Evolutionary conservation across 805 yeast species (phyloP), one percentile per base, ranked within the genome.

Genomic region (Myxozyma geophila): DNA sequence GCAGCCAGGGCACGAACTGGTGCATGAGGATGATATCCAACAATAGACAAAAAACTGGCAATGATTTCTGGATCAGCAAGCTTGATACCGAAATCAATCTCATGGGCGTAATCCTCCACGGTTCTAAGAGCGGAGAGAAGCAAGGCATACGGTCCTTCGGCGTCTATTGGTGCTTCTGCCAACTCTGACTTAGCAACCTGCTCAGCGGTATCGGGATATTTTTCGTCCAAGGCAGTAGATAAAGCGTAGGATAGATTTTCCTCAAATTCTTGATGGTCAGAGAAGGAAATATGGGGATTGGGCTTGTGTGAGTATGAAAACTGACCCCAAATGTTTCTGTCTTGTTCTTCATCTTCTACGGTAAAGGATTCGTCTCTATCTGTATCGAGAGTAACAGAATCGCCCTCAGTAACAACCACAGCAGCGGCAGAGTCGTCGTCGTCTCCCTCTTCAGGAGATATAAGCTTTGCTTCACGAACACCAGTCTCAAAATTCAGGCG

Each of bases 401-500:
- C 55, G 19, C 52, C 60, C 21, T 39, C 59, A 6, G 63, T 19
- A 1, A 71, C 60, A 13, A 60, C 54, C 0, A 62, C 64, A 39
- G 67, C 62, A 2, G 70, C 65, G 9, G 69, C 54, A 1, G 74
- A 56, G 19, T 54, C 60, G 50, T 41, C 51, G 13, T 40, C 55
- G 12, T 44, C 46, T 9, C 36, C 57, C 33, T 48, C 59, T 0
- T 72, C 77, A 5, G 72, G 72, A 35, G 78, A 82, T 64, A 85
- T 69, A 5, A 87, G 64, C 68, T 85, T 88, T 0, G 96, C 97
- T 74, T 87, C 89, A 70, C 82, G 84, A 35, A 77, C 74, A 19
- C 88, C 87, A 0, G 92, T 86, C n/a, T 87, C 90, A 62, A 92
- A 76, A 73, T 90, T 87, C 69, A 92, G 70, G 67, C 90, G 80